Percentiles rank a stretch among this genome's conserved stretches.
phyloP scores from a whole-genome alignment of 2,329 filamentous ascomycete genomes.

The Claviceps quebecensis region DNA sequence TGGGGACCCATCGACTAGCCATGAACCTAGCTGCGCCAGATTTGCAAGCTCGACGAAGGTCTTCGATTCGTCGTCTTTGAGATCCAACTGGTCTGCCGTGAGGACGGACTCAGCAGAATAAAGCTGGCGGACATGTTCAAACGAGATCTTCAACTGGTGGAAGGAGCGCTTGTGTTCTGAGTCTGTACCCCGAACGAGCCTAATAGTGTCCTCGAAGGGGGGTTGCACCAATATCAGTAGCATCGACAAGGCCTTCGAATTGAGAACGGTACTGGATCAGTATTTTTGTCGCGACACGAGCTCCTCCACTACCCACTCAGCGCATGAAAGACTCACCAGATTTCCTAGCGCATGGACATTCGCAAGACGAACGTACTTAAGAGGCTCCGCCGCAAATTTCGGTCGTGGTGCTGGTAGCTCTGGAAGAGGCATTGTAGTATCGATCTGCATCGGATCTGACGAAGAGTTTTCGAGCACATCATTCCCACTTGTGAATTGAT shows the following conservation, averaged over 20 bases:
- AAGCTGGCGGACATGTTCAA: slow-evolving; percentile 20
- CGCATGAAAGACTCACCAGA: slow-evolving; percentile 19
- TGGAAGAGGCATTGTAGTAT: slow-evolving; percentile 14
- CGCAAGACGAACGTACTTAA: slow-evolving; percentile 23
- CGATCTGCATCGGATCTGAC: slow-evolving; percentile 21
- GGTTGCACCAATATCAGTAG: slow-evolving; percentile 24
- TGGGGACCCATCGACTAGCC: slow-evolving; percentile 24
- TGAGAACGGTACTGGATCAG: background rate
- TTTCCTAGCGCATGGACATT: slow-evolving; percentile 26
- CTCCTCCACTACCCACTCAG: background rate
- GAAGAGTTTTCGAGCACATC: slow-evolving; percentile 11
- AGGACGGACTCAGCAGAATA: slow-evolving; percentile 20
- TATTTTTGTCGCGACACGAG: background rate
- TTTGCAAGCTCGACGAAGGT: slow-evolving; percentile 32
- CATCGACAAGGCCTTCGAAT: slow-evolving; percentile 22
- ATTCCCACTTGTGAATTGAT: slow-evolving; percentile 15
- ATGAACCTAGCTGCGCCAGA: slow-evolving; percentile 30
- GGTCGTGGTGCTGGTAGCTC: slow-evolving; percentile 16
- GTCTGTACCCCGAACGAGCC: slow-evolving; percentile 18
- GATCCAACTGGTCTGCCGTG: slow-evolving; percentile 20
- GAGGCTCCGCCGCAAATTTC: slow-evolving; percentile 22
- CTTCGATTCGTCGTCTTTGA: slow-evolving; percentile 18
- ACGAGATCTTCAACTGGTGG: slow-evolving; percentile 17
- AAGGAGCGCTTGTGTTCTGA: slow-evolving; percentile 22
- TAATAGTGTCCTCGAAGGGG: slow-evolving; percentile 22